Percentiles rank a stretch among this genome's conserved stretches.
Evolutionary conservation across 129 eudicot genomes (phyloP).

Genomic region (Pittosporum tobira): DNA sequence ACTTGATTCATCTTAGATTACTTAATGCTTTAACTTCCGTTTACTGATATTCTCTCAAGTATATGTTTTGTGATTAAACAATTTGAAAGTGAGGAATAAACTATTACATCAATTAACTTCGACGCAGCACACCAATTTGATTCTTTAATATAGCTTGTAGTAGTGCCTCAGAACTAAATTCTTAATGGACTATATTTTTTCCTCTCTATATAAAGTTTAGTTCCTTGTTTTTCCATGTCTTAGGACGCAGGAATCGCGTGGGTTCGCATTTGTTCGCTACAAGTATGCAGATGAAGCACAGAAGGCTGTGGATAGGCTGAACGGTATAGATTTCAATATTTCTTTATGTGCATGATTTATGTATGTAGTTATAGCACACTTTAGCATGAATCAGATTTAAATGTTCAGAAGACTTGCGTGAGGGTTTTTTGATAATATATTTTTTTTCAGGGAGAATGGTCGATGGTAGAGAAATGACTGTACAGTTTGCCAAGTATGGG

Average conservation of each 20-base stretch:
- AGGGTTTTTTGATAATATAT: background rate
- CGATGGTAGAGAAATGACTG: slow-evolving; percentile 96
- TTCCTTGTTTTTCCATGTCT: background rate
- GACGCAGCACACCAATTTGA: too few species aligned
- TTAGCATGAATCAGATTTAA: too few species aligned
- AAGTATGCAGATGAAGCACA: slow-evolving; percentile 71
- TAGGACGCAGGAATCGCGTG: slow-evolving; percentile 74
- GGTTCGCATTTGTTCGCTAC: slow-evolving; percentile 77
- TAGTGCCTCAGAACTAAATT: too few species aligned
- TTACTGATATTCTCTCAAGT: too few species aligned
- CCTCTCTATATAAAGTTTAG: background rate
- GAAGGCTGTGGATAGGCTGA: slow-evolving; percentile 68
- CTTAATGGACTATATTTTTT: too few species aligned
- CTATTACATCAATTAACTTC: too few species aligned
- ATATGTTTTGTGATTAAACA: too few species aligned
- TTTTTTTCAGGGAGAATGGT: slow-evolving; percentile 58
- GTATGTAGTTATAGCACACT: background rate
- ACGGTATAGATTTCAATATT: slow-evolving; percentile 24
- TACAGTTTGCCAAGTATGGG: slow-evolving; percentile 94
- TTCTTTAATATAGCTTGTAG: too few species aligned
- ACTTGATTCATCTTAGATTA: too few species aligned
- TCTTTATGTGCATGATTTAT: background rate
- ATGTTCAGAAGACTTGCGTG: too few species aligned
- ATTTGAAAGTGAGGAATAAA: too few species aligned
- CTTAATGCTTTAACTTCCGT: too few species aligned